These are phyloP conservation scores for Diaporthe ilicicola DNA, from an alignment of 2,329 filamentous ascomycete species.

Conservation along the genomic window DNA sequence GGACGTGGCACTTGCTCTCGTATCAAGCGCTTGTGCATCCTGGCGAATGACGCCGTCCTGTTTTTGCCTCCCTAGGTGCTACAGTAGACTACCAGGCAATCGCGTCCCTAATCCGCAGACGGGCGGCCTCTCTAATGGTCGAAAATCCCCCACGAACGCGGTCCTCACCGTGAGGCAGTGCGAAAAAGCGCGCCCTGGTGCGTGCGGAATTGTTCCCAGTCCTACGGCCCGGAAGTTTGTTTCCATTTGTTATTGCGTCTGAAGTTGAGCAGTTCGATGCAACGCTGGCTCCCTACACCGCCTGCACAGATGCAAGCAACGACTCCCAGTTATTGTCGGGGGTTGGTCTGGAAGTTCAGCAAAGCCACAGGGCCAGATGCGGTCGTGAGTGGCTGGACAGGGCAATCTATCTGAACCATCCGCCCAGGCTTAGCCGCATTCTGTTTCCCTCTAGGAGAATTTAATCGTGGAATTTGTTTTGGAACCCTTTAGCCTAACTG, in stretches of 20 bases:
- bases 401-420: conserved; percentile 26
- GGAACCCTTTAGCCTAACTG: background rate
- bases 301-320: conserved; percentile 6
- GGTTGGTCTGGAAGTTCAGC: background rate
- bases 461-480: conserved; percentile 14
- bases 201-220: background rate
- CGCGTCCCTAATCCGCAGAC: background rate
- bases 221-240: background rate
- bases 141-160: background rate
- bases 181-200: conserved; percentile 1
- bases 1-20: background rate
- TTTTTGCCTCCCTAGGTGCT: background rate
- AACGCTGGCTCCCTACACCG: conserved; percentile 14
- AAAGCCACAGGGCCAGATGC: background rate
- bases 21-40: background rate
- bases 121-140: background rate
- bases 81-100: background rate
- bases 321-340: no score
- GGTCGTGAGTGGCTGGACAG: conserved; percentile 13
- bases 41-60: background rate
- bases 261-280: conserved; percentile 17
- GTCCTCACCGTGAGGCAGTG: conserved; percentile 8
- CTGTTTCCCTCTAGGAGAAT: conserved; percentile 14
- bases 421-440: conserved; percentile 16
- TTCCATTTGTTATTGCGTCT: conserved; percentile 26